Percentiles rank a stretch among this genome's conserved stretches.
phyloP scores from a whole-genome alignment of 345 rosid genomes.

The Euphorbia lathyris region DNA sequence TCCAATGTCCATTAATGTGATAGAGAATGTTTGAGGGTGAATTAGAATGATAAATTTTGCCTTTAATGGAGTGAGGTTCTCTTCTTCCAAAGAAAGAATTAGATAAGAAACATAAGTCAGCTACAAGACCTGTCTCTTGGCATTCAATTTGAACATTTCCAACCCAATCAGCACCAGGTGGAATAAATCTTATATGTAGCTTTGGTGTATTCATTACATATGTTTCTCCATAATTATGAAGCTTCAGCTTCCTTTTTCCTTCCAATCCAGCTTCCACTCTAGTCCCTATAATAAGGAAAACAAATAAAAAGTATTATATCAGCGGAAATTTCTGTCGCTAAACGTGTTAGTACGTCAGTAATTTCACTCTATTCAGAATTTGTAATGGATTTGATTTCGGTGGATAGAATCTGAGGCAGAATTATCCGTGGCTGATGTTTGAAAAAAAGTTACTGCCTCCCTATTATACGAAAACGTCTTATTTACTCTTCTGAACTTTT shows the following conservation, averaged over 20 bases:
- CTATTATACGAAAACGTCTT: no score
- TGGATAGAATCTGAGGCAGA: no score
- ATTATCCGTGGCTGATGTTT: no score
- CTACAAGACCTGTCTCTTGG: conserved; percentile 58
- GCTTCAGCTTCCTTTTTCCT: conserved; percentile 64
- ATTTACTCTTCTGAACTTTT: no score
- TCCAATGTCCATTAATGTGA: conserved; percentile 72
- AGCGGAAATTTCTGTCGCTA: no score
- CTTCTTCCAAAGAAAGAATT: conserved; percentile 40
- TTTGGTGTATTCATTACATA: conserved; percentile 79
- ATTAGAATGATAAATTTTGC: conserved; percentile 55
- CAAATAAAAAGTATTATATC: no score
- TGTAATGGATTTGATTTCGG: no score
- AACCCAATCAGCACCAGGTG: conserved; percentile 62
- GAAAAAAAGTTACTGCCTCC: no score
- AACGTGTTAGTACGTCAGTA: no score
- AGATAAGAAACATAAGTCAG: conserved; percentile 44
- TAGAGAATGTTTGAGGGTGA: conserved; percentile 38
- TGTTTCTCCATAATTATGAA: conserved; percentile 50
- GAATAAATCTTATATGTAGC: conserved; percentile 54
- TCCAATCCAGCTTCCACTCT: conserved; percentile 61
- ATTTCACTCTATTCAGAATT: no score
- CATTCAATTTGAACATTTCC: conserved; percentile 60
- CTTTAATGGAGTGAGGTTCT: conserved; percentile 45
- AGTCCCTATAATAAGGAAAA: conserved; percentile 38